These are phyloP conservation scores for Plasmodium fragile DNA, from an alignment of 169 alveolate genomes.

Conservation along the genomic window DNA sequence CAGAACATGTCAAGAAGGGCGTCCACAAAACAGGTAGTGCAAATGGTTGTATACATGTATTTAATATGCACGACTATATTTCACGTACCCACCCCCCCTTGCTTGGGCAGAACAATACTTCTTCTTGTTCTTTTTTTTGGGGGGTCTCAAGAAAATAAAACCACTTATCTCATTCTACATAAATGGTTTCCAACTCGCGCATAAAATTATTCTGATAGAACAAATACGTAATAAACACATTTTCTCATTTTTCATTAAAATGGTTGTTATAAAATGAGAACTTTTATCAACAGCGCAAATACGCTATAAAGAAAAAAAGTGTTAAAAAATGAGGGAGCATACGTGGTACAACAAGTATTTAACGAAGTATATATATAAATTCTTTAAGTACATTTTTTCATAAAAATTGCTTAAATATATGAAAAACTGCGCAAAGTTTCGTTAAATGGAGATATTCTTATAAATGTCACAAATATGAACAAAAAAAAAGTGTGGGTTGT, in stretches of 20 bases:
- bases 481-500: neutral
- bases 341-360: neutral
- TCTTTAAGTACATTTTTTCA: neutral
- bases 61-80: neutral
- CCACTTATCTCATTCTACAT: neutral
- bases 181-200: neutral
- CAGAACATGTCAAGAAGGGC: neutral
- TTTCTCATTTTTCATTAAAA: neutral
- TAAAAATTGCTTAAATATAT: neutral
- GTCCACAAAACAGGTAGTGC: neutral
- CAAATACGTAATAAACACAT: neutral
- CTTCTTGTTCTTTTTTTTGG: neutral
- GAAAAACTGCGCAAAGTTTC: neutral
- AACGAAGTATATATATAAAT: neutral
- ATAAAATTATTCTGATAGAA: neutral
- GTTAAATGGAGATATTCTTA: neutral
- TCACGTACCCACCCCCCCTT: neutral
- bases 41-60: neutral
- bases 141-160: neutral
- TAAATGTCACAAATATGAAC: neutral
- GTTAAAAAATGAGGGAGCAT: constrained; percentile 10
- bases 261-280: neutral
- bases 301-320: neutral
- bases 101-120: neutral
- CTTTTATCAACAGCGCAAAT: neutral